phyloP scores from a whole-genome alignment of 2,329 filamentous ascomycete genomes.

The Diaporthe velutina region DNA sequence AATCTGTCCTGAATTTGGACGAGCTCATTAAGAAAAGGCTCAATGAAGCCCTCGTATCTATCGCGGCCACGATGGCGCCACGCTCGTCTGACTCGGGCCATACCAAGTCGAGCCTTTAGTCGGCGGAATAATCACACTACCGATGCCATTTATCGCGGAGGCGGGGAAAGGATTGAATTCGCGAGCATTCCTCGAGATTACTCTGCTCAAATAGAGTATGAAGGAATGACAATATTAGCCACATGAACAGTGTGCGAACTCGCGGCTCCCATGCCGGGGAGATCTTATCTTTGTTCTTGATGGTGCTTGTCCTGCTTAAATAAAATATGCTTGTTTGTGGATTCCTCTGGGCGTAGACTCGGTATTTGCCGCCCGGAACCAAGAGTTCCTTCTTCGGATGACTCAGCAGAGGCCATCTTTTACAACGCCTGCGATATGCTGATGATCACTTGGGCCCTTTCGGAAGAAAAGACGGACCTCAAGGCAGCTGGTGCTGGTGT shows the following conservation, averaged over 20 bases:
- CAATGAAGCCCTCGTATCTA: background rate
- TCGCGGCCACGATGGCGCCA: background rate
- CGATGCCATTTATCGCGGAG: background rate
- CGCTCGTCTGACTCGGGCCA: background rate
- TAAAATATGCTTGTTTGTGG: background rate
- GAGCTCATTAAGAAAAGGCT: background rate
- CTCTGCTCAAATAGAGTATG: no score
- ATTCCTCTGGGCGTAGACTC: no score
- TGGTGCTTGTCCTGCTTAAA: background rate
- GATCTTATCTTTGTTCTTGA: background rate
- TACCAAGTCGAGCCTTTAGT: background rate
- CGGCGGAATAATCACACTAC: background rate
- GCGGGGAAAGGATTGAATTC: background rate
- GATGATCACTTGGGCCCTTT: background rate
- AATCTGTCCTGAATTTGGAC: background rate
- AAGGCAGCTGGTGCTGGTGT: no score
- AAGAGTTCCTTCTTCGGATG: background rate
- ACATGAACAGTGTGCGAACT: background rate
- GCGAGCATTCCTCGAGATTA: background rate
- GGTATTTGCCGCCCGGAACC: background rate
- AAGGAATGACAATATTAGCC: background rate
- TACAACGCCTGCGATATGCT: background rate
- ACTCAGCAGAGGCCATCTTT: background rate
- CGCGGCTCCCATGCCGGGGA: background rate
- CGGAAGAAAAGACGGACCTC: background rate